Percentiles rank a stretch among this genome's conserved stretches.
Conservation (phyloP, 2,329 filamentous ascomycete genomes). For the Pseudogymnoascus sp. region DNA sequence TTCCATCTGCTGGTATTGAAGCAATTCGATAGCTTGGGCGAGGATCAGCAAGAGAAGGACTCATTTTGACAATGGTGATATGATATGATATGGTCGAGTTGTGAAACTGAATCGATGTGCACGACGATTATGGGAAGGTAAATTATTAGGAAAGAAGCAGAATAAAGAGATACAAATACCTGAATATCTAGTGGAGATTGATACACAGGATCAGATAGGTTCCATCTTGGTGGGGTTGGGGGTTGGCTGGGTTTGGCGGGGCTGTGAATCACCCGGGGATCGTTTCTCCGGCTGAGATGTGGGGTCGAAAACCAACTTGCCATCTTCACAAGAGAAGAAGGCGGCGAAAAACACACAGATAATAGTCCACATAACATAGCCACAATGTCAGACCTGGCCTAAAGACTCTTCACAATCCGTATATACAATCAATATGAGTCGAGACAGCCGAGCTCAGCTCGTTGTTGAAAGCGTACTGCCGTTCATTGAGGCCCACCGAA, state of each 20-base stretch:
- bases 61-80: conserved; percentile 9
- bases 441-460: neutral
- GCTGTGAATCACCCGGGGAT: neutral
- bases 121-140: neutral
- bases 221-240: neutral
- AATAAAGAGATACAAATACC: neutral
- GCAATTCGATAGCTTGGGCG: conserved; percentile 42
- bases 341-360: neutral
- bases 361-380: neutral
- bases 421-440: neutral
- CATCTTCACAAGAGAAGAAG: neutral
- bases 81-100: neutral
- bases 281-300: neutral
- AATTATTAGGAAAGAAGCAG: neutral
- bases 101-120: neutral
- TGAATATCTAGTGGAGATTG: neutral
- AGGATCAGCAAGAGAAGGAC: neutral
- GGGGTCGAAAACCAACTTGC: neutral
- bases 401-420: neutral
- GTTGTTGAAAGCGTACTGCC: neutral
- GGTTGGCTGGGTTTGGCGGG: neutral
- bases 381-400: neutral
- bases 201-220: neutral
- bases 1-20: conserved; percentile 57
- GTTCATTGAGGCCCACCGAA: neutral